phyloP scores from a whole-genome alignment of 208 protist species.

The Vickermania spadyakhi region DNA sequence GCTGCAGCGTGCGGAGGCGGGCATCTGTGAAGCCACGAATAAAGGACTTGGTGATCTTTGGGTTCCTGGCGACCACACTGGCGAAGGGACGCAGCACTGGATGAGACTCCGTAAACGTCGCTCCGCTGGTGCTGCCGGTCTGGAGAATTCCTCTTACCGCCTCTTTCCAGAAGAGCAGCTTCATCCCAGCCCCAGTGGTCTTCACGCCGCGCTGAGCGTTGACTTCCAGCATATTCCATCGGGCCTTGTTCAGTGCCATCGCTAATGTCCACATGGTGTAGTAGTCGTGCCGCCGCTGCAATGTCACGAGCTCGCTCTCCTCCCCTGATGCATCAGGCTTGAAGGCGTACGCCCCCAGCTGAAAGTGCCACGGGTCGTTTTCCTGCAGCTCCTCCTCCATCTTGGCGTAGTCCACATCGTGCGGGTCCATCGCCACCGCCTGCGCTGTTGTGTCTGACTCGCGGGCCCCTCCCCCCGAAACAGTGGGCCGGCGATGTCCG shows the following conservation, averaged over 20 bases:
- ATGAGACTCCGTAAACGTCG: conserved; percentile 84
- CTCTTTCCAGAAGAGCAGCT: conserved; percentile 87
- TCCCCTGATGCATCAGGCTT: background rate
- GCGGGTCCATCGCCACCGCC: conserved; percentile 23
- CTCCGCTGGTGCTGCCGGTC: conserved; percentile 38
- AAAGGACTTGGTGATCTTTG: conserved; percentile 81
- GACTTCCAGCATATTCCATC: conserved; percentile 87
- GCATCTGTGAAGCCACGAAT: conserved; percentile 84
- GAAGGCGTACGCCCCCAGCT: conserved; percentile 28
- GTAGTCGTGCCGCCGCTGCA: conserved; percentile 65
- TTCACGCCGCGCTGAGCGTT: conserved; percentile 78
- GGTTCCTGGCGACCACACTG: conserved; percentile 48
- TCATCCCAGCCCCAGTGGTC: conserved; percentile 86
- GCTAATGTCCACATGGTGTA: conserved; percentile 79
- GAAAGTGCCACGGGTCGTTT: conserved; percentile 74
- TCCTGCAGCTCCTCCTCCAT: conserved; percentile 72
- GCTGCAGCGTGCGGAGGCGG: conserved; percentile 67
- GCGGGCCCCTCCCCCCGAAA: background rate
- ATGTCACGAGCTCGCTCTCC: conserved; percentile 22
- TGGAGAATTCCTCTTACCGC: conserved; percentile 58
- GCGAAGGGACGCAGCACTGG: conserved; percentile 76
- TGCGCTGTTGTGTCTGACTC: background rate
- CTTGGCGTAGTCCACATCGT: conserved; percentile 73
- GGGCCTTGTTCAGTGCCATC: conserved; percentile 82
- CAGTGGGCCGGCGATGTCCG: background rate